Evolutionary conservation across 2,329 filamentous ascomycete species (phyloP), one percentile per base, ranked within the genome.

Genomic region (Reticulascus tulasneorum): DNA sequence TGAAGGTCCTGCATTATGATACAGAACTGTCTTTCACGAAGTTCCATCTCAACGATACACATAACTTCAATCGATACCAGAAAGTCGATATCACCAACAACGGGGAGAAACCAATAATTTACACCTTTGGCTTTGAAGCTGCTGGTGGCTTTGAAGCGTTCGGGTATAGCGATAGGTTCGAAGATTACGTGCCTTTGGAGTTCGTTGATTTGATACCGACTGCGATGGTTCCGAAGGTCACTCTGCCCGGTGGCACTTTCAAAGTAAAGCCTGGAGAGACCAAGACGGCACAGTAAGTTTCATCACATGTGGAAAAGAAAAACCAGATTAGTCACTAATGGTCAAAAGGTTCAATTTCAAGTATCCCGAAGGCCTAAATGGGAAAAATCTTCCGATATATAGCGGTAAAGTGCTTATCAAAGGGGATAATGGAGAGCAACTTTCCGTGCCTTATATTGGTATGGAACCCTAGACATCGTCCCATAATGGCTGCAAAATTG

Each of bases 11-110:
- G 5, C 52, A 62, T 24, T 56, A 63, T 21, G 58, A 45, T 2
- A 63, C 62, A 3, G 37, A 50, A 9, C 47, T 70, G 23, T 55
- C 57, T 10, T 61, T 59, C 5, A 56, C 59, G 21, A 64, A 59
- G 35, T 55, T 70, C 25, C 54, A 56, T 10, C 59, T 70, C 39
- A 70, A 69, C 40, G 67, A 70, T 41, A 69, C 65, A 3, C 53
- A 53, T 17, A 46, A 64, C 41, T 62, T 69, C 38, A 50, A 52
- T 18, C 45, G 41, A 30, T 46, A 48, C 27, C 45, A 49, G 29
- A 26, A 39, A 4, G 33, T 53, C 20, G 40, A 43, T 33, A 53
- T 69, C 41, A 59, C 52, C 35, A 68, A 69, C 48, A 50, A 50
- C 17, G 63, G 55, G 21, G 44, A 47, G n/a, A 41, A 53, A 24